Percentiles rank a stretch among this genome's conserved stretches.
Conservation (phyloP, 306 rosid species). For the Fragaria ananassa region DNA sequence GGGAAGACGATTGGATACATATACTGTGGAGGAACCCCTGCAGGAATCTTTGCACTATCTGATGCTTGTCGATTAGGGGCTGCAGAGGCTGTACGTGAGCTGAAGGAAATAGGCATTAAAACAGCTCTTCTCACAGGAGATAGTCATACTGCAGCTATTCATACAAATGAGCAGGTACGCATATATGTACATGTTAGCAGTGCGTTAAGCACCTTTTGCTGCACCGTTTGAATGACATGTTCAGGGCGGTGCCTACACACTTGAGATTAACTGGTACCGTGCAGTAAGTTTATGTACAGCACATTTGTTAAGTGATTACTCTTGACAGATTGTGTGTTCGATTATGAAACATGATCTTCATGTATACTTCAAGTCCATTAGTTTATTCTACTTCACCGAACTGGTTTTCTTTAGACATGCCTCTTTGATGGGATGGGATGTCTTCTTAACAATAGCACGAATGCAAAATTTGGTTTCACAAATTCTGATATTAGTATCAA, state of each 20-base stretch:
- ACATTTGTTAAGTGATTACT: not conserved
- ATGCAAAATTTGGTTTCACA: not conserved
- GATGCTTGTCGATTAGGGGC: slow-evolving; percentile 81
- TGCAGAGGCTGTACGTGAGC: slow-evolving; percentile 55
- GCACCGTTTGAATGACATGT: not conserved
- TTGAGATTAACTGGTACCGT: not conserved
- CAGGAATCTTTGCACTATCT: slow-evolving; percentile 63
- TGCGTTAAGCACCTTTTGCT: too few relatives aligned
- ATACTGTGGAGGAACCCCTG: slow-evolving; percentile 45
- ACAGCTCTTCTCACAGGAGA: slow-evolving; percentile 92
- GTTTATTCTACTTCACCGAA: not conserved
- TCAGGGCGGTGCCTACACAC: not conserved
- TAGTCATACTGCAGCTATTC: slow-evolving; percentile 60
- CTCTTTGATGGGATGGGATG: not conserved
- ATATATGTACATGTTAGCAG: too few relatives aligned
- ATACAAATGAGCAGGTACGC: slow-evolving; percentile 71
- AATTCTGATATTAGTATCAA: not conserved
- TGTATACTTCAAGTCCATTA: too few relatives aligned
- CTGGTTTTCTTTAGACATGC: not conserved
- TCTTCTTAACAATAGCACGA: not conserved
- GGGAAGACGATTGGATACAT: slow-evolving; percentile 79
- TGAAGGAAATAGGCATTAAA: slow-evolving; percentile 64
- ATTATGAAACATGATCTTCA: not conserved
- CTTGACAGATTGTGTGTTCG: not conserved
- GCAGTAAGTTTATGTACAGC: not conserved